Evolutionary conservation across 352 stramenopile species (phyloP).

Genomic region (Globisporangium okanoganense): DNA sequence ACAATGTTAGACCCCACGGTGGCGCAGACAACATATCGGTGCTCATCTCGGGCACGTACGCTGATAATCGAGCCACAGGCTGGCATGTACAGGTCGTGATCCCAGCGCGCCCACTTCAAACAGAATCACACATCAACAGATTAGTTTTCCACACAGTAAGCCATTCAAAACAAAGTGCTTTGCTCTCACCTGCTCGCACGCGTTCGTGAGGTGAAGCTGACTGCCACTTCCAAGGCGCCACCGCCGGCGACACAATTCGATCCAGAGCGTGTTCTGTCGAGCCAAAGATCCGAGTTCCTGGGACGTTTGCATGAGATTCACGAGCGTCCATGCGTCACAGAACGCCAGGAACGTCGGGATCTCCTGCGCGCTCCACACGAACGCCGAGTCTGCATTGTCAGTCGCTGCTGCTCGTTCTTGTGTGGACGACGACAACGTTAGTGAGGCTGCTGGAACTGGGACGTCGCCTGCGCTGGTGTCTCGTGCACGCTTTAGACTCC

Average conservation of each 20-base stretch:
- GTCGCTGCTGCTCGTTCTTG: not conserved
- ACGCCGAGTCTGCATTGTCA: conserved; percentile 10
- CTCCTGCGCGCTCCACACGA: conserved; percentile 35
- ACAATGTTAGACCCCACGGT: not conserved
- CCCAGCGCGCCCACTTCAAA: conserved; percentile 31
- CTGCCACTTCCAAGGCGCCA: conserved; percentile 22
- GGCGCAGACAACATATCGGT: not conserved
- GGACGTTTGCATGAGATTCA: conserved; percentile 28
- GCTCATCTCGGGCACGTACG: conserved; percentile 16
- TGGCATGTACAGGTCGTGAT: conserved; percentile 37
- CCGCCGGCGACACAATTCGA: conserved; percentile 23
- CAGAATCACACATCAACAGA: not conserved
- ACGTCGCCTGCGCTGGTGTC: not conserved
- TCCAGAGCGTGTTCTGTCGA: conserved; percentile 30
- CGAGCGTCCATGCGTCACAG: conserved; percentile 54
- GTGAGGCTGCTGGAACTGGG: not conserved
- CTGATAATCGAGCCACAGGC: conserved; percentile 27
- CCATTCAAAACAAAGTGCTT: not conserved
- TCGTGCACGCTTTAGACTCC: conserved; percentile 10
- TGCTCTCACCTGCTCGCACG: conserved; percentile 4
- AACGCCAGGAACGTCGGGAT: conserved; percentile 38
- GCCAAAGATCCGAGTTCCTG: conserved; percentile 21
- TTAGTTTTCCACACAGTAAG: not conserved
- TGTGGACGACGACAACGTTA: not conserved
- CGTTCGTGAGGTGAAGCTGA: conserved; percentile 1